Base-by-base conservation (phyloP, 2,329 filamentous ascomycete genomes). In the Colletotrichum sojae region DNA sequence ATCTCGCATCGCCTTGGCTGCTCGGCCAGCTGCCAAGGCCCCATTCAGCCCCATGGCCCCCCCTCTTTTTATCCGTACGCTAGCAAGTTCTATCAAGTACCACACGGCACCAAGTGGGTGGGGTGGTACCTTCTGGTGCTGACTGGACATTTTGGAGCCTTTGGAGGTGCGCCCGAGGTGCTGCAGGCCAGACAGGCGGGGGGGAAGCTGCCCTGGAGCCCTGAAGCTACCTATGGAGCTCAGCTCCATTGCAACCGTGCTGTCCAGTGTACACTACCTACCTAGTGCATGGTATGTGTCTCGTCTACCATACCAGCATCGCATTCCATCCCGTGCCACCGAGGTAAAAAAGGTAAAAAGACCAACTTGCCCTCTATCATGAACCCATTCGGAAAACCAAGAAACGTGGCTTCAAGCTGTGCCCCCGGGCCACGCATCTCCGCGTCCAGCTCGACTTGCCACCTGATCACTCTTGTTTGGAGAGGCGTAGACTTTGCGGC, bases 51-150 rank as follows among this genome's bases (percentile, higher is more conserved):
- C 65, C 20, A 39, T 57, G 43, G 51, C 13, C 66, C 48, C 66
- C 48, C 66, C 55, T 54, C 51, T 65, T 59, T 65, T 69, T 65
- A 54, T 59, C 66, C 61, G 66, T 40, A 65, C 49, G 51, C 66
- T 68, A 68, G 60, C 43, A 5, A 40, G 8, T 10, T 10, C 4
- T 13, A 16, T 18, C 4, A 25, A 25, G 22, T 25, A 25, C 22
- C 22, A 25, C 22, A 25, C 22, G 22, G 22, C 22, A 25, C 22
- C 22, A 4, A 25, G n/a, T 12, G 5, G 20, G 18, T 16, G 27
- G n/a, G n/a, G 40, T 31, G 53, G 31, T 18, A 20, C 36, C 31
- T 36, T 36, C 31, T 58, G 60, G 60, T 53, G 45, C 60, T 63
- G 59, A 53, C 45, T 31, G 48, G 4, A 36, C 9, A 31, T 31